Base-by-base conservation (phyloP, 2,329 filamentous ascomycete species). In the Monosporascus sp. region DNA sequence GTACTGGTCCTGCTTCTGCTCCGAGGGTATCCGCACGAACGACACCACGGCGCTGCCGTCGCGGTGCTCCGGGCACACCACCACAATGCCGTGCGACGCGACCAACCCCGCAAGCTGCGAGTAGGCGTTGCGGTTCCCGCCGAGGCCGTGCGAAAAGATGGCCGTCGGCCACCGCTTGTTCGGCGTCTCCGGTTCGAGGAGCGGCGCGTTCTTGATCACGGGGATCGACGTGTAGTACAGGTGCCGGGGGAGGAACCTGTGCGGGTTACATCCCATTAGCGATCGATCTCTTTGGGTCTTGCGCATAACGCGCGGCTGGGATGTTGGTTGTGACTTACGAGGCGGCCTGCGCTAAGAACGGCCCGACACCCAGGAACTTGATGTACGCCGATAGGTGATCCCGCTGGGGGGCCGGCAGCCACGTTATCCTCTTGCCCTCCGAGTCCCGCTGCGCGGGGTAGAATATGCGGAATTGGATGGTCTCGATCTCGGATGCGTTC, bases 101-200 rank as follows among this genome's bases (percentile, higher is more conserved):
- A 96, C 72, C 0, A 88, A 89, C 17, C 88, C 88, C 18, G 81
- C 86, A 24, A 95, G 73, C 64, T 92, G 86, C n/a, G 89, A 93
- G 72, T 96, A 96, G 11, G 89, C 84, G 63, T 94, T 94, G 59
- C 89, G 81, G 54, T 83, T 86, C 38, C 90, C 90, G 38, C 88
- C 90, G 1, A 96, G 76, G 1, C 90, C 90, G 65, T 96, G 90
- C 1, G 89, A 94, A 70, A 96, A 95, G 57, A 96, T 76, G 74
- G 90, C 84, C 0, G 90, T 87, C 0, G 90, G 90, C 86, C 89
- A 94, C 72, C 83, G 75, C 52, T 76, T 72, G 54, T 73, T 70
- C 4, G 73, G 63, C 3, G 74, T 71, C 11, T 72, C 63, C 54
- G 82, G 64, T 54, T 74, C 54, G 65, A 84, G 77, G 7, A 92